Evolutionary conservation across 345 rosid genomes (phyloP).

Genomic region (Brassica juncea): DNA sequence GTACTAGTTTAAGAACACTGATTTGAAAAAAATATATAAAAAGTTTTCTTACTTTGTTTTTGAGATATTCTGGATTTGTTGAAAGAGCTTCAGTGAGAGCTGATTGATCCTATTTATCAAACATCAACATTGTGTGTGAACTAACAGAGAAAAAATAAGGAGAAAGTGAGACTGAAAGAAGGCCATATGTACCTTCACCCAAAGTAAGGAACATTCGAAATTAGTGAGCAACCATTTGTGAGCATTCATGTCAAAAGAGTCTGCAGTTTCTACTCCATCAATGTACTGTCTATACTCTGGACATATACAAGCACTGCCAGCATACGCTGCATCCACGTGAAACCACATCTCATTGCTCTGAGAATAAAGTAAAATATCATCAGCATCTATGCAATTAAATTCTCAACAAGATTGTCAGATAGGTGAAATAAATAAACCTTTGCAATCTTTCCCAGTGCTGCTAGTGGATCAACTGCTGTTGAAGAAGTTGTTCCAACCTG

Average conservation of each 20-base stretch:
- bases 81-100: conserved; percentile 81
- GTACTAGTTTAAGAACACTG: not conserved
- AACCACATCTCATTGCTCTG: not conserved
- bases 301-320: not conserved
- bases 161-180: not conserved
- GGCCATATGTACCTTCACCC: conserved; percentile 71
- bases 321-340: not conserved
- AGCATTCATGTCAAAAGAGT: conserved; percentile 48
- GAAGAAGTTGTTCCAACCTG: conserved; percentile 95
- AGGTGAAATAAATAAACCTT: conserved; percentile 48
- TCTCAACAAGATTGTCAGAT: not conserved
- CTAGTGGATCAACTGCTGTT: conserved; percentile 78
- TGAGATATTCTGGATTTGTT: conserved; percentile 84
- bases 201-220: conserved; percentile 82
- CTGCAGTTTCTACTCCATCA: not conserved
- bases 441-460: conserved; percentile 63
- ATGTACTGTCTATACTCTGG: not conserved
- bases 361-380: not conserved
- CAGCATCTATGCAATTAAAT: not conserved
- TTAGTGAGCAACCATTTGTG: conserved; percentile 93
- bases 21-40: not conserved
- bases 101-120: conserved; percentile 63
- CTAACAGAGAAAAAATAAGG: not conserved
- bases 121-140: not conserved
- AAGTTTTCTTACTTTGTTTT: conserved; percentile 64